Evolutionary conservation across 2,329 filamentous ascomycete genomes (phyloP), one percentile per base, ranked within the genome.

Genomic region (Neoascochyta sp.): DNA sequence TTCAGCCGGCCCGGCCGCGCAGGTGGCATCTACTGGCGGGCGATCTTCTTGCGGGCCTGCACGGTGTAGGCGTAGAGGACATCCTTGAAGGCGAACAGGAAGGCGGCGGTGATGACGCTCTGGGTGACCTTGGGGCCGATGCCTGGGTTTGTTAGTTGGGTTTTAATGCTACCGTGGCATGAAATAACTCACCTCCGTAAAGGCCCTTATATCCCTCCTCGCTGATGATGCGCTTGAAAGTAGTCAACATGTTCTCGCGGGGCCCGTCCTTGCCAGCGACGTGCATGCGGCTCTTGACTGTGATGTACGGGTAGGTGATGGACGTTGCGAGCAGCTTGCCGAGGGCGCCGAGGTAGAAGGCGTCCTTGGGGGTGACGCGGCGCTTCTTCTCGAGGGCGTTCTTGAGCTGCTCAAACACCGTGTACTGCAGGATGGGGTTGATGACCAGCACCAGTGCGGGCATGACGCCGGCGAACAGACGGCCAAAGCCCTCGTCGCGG

Each of bases 381-480:
- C 73, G 71, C 60, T 75, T 74, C 62, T 77, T 84, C 76, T 95
- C 90, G 34, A 95, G 68, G 15, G 75, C 55, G 62, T 96, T 95
- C 78, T 95, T 96, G 70, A 96, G 72, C 72, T 98, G 90, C 74
- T 98, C 92, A 54, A 96, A 98, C 33, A 98, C 83, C 10, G 92
- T 98, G 68, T 98, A 98, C 70, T 98, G 92, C 44, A 98, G 71
- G 48, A 98, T 98, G 4, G 92, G 92, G 70, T 98, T 98, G 69
- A 95, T 88, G 56, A 98, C 92, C 43, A 98, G 74, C 47, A 98
- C 81, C 48, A 98, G 71, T 1, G 92, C 92, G 7, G 92, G 92
- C 36, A 95, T 75, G 29, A 98, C 90, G 40, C 92, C 92, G 4
- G 89, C 76, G 63, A 98, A 98, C 18, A 98, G 78, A 7, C 88